Evolutionary conservation across 106 monocot species (phyloP).

Genomic region (Agapanthus africanus): DNA sequence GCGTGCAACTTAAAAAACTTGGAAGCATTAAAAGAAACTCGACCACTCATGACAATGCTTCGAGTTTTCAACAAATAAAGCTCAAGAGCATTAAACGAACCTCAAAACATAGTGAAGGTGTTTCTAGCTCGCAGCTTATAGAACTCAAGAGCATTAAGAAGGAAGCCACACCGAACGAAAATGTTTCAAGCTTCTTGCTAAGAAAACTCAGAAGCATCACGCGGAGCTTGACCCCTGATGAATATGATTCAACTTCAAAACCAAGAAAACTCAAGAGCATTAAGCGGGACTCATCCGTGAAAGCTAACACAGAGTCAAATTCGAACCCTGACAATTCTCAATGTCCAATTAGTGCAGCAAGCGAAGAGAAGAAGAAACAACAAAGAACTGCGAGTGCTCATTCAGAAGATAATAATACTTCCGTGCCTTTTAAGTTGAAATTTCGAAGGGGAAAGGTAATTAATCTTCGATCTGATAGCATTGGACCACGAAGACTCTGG

Average conservation of each 20-base stretch:
- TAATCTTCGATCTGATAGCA: conserved; percentile 30
- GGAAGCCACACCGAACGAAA: not conserved
- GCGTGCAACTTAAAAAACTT: conserved; percentile 3
- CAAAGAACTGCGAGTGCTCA: conserved; percentile 17
- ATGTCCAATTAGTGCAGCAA: conserved; percentile 10
- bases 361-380: conserved; percentile 9
- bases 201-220: too few species aligned
- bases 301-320: not conserved
- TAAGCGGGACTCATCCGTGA: too few species aligned
- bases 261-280: too few species aligned
- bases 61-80: conserved; percentile 7
- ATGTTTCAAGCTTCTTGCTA: too few species aligned
- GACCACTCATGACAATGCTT: not conserved
- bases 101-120: too few species aligned
- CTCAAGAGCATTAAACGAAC: too few species aligned
- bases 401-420: conserved; percentile 15
- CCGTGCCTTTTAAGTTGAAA: conserved; percentile 50
- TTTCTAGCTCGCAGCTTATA: too few species aligned
- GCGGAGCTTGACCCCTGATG: too few species aligned
- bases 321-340: conserved; percentile 2
- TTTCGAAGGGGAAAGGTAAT: conserved; percentile 59
- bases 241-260: too few species aligned
- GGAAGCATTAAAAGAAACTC: conserved; percentile 13
- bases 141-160: not conserved
- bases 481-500: conserved; percentile 41